These are phyloP conservation scores for Eucalyptus cloeziana DNA, from an alignment of 345 rosid genomes.

Conservation along the genomic window DNA sequence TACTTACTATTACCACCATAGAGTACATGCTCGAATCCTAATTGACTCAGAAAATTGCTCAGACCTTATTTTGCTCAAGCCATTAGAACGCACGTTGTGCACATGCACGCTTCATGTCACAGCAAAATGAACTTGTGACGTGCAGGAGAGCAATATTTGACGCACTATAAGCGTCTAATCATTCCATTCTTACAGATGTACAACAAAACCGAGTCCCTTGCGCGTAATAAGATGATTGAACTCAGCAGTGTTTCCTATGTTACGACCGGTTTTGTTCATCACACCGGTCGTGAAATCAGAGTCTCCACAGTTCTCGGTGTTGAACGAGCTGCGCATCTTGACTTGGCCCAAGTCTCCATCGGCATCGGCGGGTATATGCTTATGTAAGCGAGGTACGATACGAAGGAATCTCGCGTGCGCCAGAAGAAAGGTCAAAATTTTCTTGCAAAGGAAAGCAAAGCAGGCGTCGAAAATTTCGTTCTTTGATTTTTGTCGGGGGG, in stretches of 20 bases:
- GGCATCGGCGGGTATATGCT: background rate
- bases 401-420: background rate
- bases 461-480: background rate
- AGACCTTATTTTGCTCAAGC: background rate
- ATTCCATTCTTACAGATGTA: background rate
- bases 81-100: background rate
- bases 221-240: background rate
- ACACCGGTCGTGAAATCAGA: background rate
- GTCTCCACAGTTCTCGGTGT: background rate
- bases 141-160: background rate
- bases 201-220: background rate
- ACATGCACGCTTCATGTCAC: background rate
- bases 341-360: background rate
- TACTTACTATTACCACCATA: background rate
- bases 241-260: background rate
- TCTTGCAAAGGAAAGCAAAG: background rate
- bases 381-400: background rate
- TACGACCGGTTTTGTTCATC: background rate
- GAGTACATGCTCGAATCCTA: background rate
- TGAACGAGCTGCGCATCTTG: background rate
- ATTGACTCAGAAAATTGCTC: background rate
- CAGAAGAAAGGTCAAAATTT: background rate
- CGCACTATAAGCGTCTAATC: background rate
- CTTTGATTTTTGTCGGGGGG: background rate
- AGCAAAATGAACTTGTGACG: background rate